Percentiles rank a stretch among this genome's conserved stretches.
Conservation (phyloP, 2,329 filamentous ascomycete species). For the Curvularia verruculosa region DNA sequence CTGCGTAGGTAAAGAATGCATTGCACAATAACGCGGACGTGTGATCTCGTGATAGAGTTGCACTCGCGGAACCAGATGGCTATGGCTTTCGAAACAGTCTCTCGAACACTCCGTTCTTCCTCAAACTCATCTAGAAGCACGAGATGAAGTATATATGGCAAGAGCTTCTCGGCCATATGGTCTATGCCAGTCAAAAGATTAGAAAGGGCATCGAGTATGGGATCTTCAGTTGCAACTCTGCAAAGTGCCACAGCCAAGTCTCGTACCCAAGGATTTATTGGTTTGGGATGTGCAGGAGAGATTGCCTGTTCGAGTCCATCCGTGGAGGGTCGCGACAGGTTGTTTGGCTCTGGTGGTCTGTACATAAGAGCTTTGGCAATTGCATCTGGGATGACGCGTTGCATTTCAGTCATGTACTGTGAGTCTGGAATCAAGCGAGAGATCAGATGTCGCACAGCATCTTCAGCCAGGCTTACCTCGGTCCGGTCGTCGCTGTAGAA, state of each 20-base stretch:
- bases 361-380: constrained; percentile 40
- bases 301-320: constrained; percentile 29
- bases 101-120: constrained; percentile 63
- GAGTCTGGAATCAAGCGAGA: constrained; percentile 32
- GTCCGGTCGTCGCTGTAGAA: constrained; percentile 48
- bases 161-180: constrained; percentile 72
- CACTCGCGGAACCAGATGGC: constrained; percentile 66
- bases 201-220: constrained; percentile 71
- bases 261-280: constrained; percentile 62
- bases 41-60: constrained; percentile 59
- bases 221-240: constrained; percentile 60
- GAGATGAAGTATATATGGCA: constrained; percentile 86
- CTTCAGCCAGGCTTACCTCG: constrained; percentile 55
- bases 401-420: constrained; percentile 37
- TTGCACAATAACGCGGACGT: constrained; percentile 75
- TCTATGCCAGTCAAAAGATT: constrained; percentile 69
- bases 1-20: constrained; percentile 87
- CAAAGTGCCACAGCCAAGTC: constrained; percentile 65
- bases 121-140: constrained; percentile 73
- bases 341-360: constrained; percentile 23
- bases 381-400: constrained; percentile 36
- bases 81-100: constrained; percentile 67
- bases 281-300: constrained; percentile 22
- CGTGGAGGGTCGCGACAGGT: background rate
- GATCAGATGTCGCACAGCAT: constrained; percentile 43